Evolutionary conservation across 2,329 filamentous ascomycete species (phyloP), one percentile per base, ranked within the genome.

Genomic region (Stemphylium beticola): DNA sequence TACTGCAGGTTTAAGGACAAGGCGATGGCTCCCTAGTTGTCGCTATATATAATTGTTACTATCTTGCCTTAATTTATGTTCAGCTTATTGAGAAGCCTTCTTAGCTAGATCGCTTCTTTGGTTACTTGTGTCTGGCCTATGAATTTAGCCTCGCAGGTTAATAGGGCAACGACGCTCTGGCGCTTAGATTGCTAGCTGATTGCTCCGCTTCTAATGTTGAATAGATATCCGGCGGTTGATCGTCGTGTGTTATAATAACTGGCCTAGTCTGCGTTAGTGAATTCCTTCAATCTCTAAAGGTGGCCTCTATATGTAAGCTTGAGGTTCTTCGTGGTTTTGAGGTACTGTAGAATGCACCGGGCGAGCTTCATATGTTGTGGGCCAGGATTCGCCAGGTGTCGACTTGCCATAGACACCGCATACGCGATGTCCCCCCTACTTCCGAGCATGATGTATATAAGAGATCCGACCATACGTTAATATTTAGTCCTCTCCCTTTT

Each of bases 391-490:
- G 52, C 38, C 12, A 49, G 4, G 31, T 63, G 55, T 11, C 53
- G 45, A 20, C 57, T 60, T 2, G 47, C 39, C 1, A 60, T 15
- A 9, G 57, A 63, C 0, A 65, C 57, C 14, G 60, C 47, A 37
- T 48, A 66, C 15, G 57, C 55, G 8, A 66, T 60, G 42, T 64
- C 62, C 10, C 18, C 26, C 33, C 60, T 51, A 7, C 54, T 64
- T 8, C 60, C 48, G 2, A 67, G 43, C 53, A 67, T 65, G 15
- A 60, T 32, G 43, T 67, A 67, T 53, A 65, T 67, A 1, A 67
- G 58, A 1, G 52, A 62, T 32, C 61, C 51, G 10, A 64, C 24
- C 1, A 41, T 42, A 11, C 33, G 11, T 24, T 24, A 20, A 20
- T 40, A 26, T 40, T n/a, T n/a, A n/a, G n/a, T n/a, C n/a, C n/a